Evolutionary conservation across 2,329 filamentous ascomycete species (phyloP).

Genomic region (Sporothrix luriei): DNA sequence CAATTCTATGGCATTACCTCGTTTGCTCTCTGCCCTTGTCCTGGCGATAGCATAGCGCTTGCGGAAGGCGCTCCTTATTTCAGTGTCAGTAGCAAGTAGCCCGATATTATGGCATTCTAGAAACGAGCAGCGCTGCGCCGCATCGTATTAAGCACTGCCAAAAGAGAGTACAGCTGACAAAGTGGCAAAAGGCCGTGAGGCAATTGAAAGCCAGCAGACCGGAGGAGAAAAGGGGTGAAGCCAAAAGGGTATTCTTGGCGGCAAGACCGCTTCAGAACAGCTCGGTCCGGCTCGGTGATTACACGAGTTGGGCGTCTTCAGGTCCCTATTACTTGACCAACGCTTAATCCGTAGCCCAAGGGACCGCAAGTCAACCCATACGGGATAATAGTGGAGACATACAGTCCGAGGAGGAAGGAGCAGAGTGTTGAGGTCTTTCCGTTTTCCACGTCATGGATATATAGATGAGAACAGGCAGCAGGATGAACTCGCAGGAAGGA

Average conservation of each 20-base stretch:
- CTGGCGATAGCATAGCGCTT: slow-evolving; percentile 18
- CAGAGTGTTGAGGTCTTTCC: neutral
- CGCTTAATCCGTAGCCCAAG: neutral
- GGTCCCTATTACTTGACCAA: neutral
- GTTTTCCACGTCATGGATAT: neutral
- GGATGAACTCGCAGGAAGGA: neutral
- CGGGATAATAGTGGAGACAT: neutral
- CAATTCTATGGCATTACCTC: neutral
- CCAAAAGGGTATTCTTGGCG: slow-evolving; percentile 9
- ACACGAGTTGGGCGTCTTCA: slow-evolving; percentile 1
- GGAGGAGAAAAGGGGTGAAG: neutral
- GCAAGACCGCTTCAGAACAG: neutral
- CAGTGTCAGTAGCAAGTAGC: neutral
- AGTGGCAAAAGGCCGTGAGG: no score
- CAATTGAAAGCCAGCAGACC: slow-evolving; percentile 14
- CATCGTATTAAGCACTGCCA: neutral
- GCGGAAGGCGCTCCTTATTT: slow-evolving; percentile 2
- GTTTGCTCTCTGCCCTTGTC: neutral
- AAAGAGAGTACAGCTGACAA: no score
- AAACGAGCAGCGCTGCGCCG: slow-evolving; percentile 4
- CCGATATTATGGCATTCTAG: slow-evolving; percentile 11
- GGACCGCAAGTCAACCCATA: neutral
- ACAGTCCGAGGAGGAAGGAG: neutral
- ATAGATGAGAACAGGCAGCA: neutral
- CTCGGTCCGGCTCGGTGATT: slow-evolving; percentile 29